Base-by-base conservation (phyloP, 2,329 filamentous ascomycete species). In the Pyricularia pennisetigena region DNA sequence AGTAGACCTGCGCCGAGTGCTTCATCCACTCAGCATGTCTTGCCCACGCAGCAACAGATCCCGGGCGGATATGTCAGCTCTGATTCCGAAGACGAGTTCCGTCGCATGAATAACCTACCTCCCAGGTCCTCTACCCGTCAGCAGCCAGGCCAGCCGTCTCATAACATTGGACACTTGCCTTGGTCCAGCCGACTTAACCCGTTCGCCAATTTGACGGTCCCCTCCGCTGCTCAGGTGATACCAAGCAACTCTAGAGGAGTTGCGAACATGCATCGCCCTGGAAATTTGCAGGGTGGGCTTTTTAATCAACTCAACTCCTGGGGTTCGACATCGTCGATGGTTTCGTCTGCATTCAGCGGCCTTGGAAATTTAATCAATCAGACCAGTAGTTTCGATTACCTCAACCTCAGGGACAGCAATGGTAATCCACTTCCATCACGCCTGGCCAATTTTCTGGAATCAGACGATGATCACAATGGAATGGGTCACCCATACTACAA, bases 391-490 rank as follows among this genome's bases (percentile, higher is more conserved):
- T 35, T 61, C 10, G 77, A 83, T 69, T 80, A 75, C 69, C 68
- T 71, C 1, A 76, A 73, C 23, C 74, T 79, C 35, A 65, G 76
- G 4, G 78, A 83, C 67, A 72, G 66, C 0, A 69, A 72, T n/a
- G 80, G 82, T 1, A 75, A 78, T 26, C 73, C 79, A 0, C 72
- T 83, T 6, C 71, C 75, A 7, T 69, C 74, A 3, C 74, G 76
- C 7, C 65, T 82, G 8, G 69, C 71, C n/a, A 71, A 74, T 66
- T 76, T 76, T 59, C 65, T 81, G 30, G 71, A 78, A 28, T 77
- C 79, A 67, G 74, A 74, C 23, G 74, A 76, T 23, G 75, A 81
- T 6, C 78, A 16, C 4, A 28, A 28, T 20, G 59, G 23, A 49
- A 49, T n/a, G 20, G 10, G 7, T 28, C 24, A 1, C 5, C 26